Evolutionary conservation across 2,329 filamentous ascomycete genomes (phyloP).

Genomic region (Mycogone perniciosa): DNA sequence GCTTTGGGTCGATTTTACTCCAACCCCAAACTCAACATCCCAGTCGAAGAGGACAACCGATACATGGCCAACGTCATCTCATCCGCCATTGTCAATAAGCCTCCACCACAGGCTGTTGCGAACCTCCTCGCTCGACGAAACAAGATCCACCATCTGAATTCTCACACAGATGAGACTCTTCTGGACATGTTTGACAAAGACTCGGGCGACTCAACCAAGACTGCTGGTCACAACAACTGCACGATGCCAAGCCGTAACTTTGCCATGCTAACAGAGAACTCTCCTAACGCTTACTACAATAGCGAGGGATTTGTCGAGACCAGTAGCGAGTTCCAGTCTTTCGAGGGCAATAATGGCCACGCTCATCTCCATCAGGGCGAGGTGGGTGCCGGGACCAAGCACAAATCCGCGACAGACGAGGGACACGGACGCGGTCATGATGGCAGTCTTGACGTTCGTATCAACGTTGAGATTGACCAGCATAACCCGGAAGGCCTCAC

Average conservation of each 20-base stretch:
- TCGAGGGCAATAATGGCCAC: conserved; percentile 57
- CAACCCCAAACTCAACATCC: conserved; percentile 70
- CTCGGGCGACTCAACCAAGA: conserved; percentile 71
- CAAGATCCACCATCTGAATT: conserved; percentile 65
- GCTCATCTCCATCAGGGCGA: conserved; percentile 70
- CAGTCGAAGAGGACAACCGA: conserved; percentile 75
- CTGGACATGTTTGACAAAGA: conserved; percentile 89
- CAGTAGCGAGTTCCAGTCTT: conserved; percentile 20
- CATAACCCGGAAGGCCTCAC: conserved; percentile 75
- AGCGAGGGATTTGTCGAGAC: conserved; percentile 19
- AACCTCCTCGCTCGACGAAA: conserved; percentile 89
- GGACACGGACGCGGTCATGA: conserved; percentile 50
- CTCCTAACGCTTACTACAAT: conserved; percentile 41
- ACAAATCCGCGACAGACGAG: conserved; percentile 60
- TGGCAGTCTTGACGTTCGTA: conserved; percentile 68
- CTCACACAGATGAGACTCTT: conserved; percentile 83
- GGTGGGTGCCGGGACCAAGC: conserved; percentile 66
- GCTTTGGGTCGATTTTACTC: conserved; percentile 93
- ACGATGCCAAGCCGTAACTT: conserved; percentile 94
- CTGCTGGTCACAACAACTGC: conserved; percentile 67
- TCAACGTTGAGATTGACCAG: conserved; percentile 84
- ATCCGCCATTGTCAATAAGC: conserved; percentile 93
- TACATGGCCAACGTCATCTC: conserved; percentile 96
- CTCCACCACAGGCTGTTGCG: conserved; percentile 78
- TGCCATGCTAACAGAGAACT: conserved; percentile 84